Base-by-base conservation (phyloP, 805 yeast genomes). In the Zygosaccharomyces lentus region DNA sequence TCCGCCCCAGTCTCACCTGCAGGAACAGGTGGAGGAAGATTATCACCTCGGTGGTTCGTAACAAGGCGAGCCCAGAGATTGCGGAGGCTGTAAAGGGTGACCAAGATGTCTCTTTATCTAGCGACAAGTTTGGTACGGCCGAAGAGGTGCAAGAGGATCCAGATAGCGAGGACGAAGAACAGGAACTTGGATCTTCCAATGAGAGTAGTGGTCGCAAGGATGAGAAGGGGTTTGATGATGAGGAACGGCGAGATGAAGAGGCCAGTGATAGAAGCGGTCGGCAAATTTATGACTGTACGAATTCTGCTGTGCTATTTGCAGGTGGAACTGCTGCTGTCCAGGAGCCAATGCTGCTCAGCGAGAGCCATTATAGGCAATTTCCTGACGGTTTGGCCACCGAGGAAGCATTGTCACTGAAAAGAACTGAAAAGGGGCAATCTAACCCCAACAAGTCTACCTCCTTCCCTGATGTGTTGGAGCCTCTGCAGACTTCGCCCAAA, bases 21-120 rank as follows among this genome's bases (percentile, higher is more conserved):
- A 72, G 98, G 51, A 90, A 90, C 66, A 74, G 96, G 51, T 90
- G 96, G 96, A 76, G 96, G 55, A 88, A 86, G 58, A 77, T 87
- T 27, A 83, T 84, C 47, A 84, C 90, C 1, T 81, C 80, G 53
- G 87, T 84, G 32, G 87, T 81, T 4, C 67, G 86, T 60, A 82
- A 82, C 26, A 75, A 76, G 53, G 88, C 90, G 0, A 63, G 71
- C 34, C 71, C 73, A 6, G 71, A 69, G 21, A 77, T 85, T 37
- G 74, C 73, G 55, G 65, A 66, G 45, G 87, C 84, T 42, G 84
- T 84, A 16, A 80, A 81, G 40, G 72, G 72, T 19, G 69, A 77
- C 8, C 71, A 74, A 49, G 66, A 65, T 37, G 62, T 69, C 1
- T 53, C 64, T n/a, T 53, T 68, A 3, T 52, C 41, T n/a, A 29